A percentile compares a stretch with the other conserved stretches of the same genome.
Conservation (phyloP, 192 early-diverging fungal genomes). For the Entomortierella lignicola region DNA sequence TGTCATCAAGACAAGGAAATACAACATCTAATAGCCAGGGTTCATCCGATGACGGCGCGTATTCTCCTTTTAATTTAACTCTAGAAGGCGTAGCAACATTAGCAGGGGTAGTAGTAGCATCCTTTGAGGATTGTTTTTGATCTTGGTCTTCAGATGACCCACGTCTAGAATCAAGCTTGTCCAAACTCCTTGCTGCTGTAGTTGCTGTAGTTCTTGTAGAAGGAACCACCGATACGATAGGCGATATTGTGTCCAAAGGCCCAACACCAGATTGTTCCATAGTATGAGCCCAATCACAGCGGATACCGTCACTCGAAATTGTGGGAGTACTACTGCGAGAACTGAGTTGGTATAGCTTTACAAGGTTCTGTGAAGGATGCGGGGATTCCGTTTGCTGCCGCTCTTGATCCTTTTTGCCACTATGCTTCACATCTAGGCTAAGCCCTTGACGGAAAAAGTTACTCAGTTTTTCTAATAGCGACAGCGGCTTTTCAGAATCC, state of each 20-base stretch:
- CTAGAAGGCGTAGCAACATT: not conserved
- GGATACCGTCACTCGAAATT: conserved; percentile 7
- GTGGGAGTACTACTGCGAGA: conserved; percentile 37
- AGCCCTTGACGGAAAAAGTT: no score
- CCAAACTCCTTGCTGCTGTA: no score
- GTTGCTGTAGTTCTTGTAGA: no score
- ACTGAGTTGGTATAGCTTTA: not conserved
- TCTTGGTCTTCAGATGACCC: not conserved
- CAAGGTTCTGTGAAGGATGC: not conserved
- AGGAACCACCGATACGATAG: not conserved
- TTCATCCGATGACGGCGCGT: no score
- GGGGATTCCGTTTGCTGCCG: no score
- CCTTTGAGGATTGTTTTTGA: not conserved
- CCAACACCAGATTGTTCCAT: conserved; percentile 10
- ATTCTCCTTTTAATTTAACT: not conserved
- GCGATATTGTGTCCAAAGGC: conserved; percentile 17
- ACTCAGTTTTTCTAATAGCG: not conserved
- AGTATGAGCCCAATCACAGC: conserved; percentile 12
- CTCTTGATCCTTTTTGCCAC: not conserved
- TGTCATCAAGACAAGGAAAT: not conserved
- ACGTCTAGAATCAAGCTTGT: no score
- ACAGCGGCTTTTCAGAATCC: no score
- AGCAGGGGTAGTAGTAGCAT: not conserved
- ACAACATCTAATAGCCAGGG: not conserved
- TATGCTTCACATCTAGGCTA: not conserved